Conservation (phyloP, 1,284 basidiomycete genomes). For the Grifola frondosa region DNA sequence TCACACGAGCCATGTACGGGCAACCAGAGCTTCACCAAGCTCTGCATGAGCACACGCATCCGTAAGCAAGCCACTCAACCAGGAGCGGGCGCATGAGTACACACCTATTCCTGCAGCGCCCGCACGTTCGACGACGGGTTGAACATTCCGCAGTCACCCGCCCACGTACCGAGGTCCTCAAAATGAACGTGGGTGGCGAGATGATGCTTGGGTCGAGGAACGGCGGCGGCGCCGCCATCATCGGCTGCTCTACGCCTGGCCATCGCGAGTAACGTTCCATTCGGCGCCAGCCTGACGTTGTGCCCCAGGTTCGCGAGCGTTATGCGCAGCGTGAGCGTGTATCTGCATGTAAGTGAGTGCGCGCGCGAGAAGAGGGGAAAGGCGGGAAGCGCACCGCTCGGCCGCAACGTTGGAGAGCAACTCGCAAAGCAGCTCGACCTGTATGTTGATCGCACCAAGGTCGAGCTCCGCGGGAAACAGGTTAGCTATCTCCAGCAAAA, state of each 20-base stretch:
- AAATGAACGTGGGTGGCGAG: slow-evolving; percentile 67
- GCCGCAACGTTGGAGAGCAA: slow-evolving; percentile 83
- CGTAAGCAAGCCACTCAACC: slow-evolving; percentile 11
- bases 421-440: slow-evolving; percentile 83
- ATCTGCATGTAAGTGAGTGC: slow-evolving; percentile 65
- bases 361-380: slow-evolving; percentile 87
- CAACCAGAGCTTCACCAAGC: slow-evolving; percentile 80
- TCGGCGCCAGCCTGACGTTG: no score
- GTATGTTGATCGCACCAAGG: slow-evolving; percentile 66
- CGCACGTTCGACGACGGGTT: slow-evolving; percentile 75
- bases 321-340: slow-evolving; percentile 41
- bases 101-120: slow-evolving; percentile 81
- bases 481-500: slow-evolving; percentile 89
- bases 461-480: slow-evolving; percentile 83
- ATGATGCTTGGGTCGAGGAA: slow-evolving; percentile 55
- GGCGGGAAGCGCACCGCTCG: slow-evolving; percentile 85
- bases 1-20: slow-evolving; percentile 89
- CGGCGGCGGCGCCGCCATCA: slow-evolving; percentile 36
- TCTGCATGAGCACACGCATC: no score
- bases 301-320: no score
- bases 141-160: slow-evolving; percentile 70
- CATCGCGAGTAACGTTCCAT: no score
- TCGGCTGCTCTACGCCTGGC: no score
- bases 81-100: not conserved
- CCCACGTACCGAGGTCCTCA: slow-evolving; percentile 81